phyloP scores from a whole-genome alignment of 164 flowering plant genomes.

The Magnolia kwangsiensis region DNA sequence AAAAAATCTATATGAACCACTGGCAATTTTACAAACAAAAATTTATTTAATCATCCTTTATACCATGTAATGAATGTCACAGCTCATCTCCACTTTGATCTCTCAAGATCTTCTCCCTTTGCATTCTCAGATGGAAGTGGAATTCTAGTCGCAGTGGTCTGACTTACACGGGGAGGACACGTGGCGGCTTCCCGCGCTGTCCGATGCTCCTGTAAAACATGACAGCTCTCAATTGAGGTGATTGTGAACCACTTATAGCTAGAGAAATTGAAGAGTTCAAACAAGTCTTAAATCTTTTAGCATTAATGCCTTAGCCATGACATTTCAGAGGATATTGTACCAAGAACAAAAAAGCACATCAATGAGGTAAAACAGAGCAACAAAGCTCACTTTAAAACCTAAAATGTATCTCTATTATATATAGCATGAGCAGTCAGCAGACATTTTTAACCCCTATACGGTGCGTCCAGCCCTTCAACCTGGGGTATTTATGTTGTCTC shows the following conservation, averaged over 20 bases:
- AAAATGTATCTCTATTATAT: not conserved
- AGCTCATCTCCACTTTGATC: constrained; percentile 29
- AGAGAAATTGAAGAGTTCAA: not conserved
- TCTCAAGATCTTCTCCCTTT: constrained; percentile 21
- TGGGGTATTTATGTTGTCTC: too few species aligned
- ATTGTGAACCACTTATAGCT: not conserved
- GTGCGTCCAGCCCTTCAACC: too few species aligned
- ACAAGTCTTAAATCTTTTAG: not conserved
- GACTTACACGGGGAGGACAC: constrained; percentile 10
- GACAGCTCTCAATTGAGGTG: not conserved
- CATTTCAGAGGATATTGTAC: not conserved
- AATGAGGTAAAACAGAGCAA: not conserved
- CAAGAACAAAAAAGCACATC: not conserved
- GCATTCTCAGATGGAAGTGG: constrained; percentile 22
- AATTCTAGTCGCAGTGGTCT: constrained; percentile 10
- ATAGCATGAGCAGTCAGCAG: too few species aligned
- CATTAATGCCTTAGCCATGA: not conserved
- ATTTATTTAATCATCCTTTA: constrained; percentile 16
- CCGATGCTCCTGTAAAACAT: constrained; percentile 44
- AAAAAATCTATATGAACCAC: not conserved
- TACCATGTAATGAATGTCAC: not conserved
- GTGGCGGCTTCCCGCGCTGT: constrained; percentile 29
- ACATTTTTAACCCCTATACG: too few species aligned
- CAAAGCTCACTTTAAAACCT: not conserved
- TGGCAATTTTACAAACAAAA: constrained; percentile 17